phyloP scores from a whole-genome alignment of 1,139 yeast species.

The Candida mesenterica region DNA sequence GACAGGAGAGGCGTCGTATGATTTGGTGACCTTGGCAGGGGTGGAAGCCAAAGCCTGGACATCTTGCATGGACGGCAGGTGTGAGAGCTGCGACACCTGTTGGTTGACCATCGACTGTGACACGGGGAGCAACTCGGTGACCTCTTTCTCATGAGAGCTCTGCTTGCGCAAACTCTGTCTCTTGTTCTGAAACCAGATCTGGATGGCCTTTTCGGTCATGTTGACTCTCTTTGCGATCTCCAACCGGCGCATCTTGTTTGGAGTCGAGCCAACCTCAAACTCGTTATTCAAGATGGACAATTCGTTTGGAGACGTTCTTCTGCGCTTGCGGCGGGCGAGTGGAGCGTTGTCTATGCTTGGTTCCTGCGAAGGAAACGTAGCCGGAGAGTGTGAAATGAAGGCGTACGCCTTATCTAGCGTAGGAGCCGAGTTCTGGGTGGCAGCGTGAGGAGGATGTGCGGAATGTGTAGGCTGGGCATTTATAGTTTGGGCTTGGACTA shows the following conservation, averaged over 20 bases:
- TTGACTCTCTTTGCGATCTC: constrained; percentile 75
- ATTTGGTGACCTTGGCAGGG: constrained; percentile 27
- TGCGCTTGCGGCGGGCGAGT: constrained; percentile 86
- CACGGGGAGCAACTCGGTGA: constrained; percentile 45
- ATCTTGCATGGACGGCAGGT: no score
- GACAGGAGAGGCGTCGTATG: constrained; percentile 19
- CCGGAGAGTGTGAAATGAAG: constrained; percentile 87
- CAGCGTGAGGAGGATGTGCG: no score
- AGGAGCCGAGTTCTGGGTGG: background rate
- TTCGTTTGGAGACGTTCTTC: constrained; percentile 91
- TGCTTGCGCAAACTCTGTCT: constrained; percentile 78
- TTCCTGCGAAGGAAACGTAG: constrained; percentile 79
- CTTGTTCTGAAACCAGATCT: constrained; percentile 96
- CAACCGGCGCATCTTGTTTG: constrained; percentile 70
- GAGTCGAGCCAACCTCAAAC: constrained; percentile 75
- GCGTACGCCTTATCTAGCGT: constrained; percentile 57
- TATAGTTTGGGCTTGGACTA: no score
- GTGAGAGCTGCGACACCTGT: background rate
- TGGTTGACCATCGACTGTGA: constrained; percentile 8
- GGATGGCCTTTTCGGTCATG: constrained; percentile 97
- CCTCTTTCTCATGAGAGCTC: constrained; percentile 38
- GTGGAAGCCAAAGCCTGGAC: constrained; percentile 23
- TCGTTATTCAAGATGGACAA: constrained; percentile 76
- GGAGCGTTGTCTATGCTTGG: constrained; percentile 89
- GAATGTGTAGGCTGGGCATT: no score